These are phyloP conservation scores for Aspergillus novoparasiticus DNA, from an alignment of 2,329 filamentous ascomycete genomes.

Conservation along the genomic window DNA sequence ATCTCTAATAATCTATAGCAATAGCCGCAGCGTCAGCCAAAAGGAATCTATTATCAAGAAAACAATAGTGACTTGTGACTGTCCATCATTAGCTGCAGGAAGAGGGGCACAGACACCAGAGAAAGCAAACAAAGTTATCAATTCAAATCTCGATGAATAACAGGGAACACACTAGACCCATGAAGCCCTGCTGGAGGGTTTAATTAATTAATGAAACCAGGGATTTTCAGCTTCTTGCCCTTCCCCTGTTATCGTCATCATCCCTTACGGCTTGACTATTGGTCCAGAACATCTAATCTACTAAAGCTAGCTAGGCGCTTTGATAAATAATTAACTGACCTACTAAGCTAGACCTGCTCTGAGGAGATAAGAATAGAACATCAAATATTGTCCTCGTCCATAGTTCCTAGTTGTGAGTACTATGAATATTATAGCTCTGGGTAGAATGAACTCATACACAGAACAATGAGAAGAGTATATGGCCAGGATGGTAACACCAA, in stretches of 20 bases:
- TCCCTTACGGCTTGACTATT: conserved; percentile 15
- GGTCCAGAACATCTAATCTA: conserved; percentile 6
- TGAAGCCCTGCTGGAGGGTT: background rate
- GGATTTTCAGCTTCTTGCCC: conserved; percentile 15
- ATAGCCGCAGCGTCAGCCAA: background rate
- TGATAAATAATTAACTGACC: background rate
- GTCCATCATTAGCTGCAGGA: background rate
- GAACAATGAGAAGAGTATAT: background rate
- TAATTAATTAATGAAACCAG: conserved; percentile 1
- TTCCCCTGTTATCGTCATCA: conserved; percentile 4
- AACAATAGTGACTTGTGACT: background rate
- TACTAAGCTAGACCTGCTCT: background rate
- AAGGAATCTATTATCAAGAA: background rate
- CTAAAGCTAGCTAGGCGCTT: conserved; percentile 1
- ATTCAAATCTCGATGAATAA: background rate
- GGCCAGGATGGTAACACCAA: background rate
- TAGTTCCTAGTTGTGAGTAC: background rate
- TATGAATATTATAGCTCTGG: background rate
- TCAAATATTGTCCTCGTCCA: background rate
- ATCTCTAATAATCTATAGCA: background rate
- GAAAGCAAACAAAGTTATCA: conserved; percentile 1
- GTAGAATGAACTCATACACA: background rate
- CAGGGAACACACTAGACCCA: background rate
- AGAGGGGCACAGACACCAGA: background rate
- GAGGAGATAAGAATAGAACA: background rate